These are phyloP conservation scores for Acanthamoeba castellanii DNA, from an alignment of 208 protist genomes.

Conservation along the genomic window DNA sequence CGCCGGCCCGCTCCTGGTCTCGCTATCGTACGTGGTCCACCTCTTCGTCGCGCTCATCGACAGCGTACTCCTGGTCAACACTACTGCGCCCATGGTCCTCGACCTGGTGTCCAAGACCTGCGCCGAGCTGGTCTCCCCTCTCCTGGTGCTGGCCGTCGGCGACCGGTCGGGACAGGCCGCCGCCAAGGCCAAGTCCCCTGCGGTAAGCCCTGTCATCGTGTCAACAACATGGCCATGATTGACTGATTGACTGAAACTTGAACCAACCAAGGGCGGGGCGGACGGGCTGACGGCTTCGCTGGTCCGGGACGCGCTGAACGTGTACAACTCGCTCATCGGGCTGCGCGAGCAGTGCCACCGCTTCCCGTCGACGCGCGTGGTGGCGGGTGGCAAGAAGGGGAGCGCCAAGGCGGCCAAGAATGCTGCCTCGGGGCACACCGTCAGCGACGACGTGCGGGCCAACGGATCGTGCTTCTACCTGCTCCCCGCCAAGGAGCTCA, in stretches of 20 bases:
- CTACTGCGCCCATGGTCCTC: constrained; percentile 31
- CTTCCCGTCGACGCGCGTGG: constrained; percentile 46
- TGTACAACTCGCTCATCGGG: constrained; percentile 55
- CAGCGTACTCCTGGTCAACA: constrained; percentile 68
- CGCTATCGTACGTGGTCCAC: constrained; percentile 57
- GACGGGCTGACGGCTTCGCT: not conserved
- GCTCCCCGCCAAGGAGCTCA: not conserved
- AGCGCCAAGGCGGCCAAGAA: constrained; percentile 4
- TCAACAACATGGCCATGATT: not conserved
- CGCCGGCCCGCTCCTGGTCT: not conserved
- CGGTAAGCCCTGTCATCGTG: not conserved
- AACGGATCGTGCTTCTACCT: constrained; percentile 67
- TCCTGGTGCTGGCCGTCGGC: not conserved
- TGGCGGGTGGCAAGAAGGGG: not conserved
- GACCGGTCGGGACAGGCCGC: not conserved
- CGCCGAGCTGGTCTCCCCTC: constrained; percentile 38
- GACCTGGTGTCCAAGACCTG: constrained; percentile 61
- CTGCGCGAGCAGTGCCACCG: constrained; percentile 54
- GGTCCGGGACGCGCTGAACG: not conserved
- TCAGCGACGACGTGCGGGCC: constrained; percentile 58
- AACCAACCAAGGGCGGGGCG: not conserved
- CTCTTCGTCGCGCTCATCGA: constrained; percentile 52
- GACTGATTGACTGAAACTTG: not conserved
- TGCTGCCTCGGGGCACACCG: not conserved
- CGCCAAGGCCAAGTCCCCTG: not conserved